These are phyloP conservation scores for Leucocoprinus sp. DNA, from an alignment of 768 basidiomycete species.

Conservation along the genomic window DNA sequence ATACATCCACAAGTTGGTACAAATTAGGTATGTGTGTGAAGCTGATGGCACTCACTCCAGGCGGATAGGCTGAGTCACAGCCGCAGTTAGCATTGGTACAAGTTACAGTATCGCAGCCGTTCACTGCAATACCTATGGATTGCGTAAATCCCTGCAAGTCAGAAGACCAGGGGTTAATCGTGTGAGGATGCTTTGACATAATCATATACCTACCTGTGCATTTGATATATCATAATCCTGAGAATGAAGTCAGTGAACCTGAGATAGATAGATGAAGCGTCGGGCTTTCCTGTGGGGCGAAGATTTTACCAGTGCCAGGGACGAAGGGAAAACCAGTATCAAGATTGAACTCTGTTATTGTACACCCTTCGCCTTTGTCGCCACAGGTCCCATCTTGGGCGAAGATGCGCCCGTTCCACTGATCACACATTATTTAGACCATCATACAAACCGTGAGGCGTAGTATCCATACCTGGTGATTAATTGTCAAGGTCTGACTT, in stretches of 20 bases:
- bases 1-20: neutral
- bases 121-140: conserved; percentile 26
- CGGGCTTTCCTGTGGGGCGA: conserved; percentile 19
- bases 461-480: conserved; percentile 17
- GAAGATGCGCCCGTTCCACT: conserved; percentile 37
- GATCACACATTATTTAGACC: neutral
- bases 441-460: neutral
- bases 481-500: conserved; percentile 22
- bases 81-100: conserved; percentile 31
- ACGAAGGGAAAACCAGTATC: too few relatives aligned
- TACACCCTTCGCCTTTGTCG: conserved; percentile 29
- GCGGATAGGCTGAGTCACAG: conserved; percentile 24
- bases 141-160: conserved; percentile 34
- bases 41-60: conserved; percentile 19
- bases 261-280: neutral
- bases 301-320: conserved; percentile 21
- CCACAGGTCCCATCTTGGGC: conserved; percentile 30
- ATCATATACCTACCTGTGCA: conserved; percentile 19
- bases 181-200: too few relatives aligned
- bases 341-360: conserved; percentile 31
- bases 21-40: neutral
- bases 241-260: neutral
- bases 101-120: conserved; percentile 30
- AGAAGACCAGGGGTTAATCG: neutral
- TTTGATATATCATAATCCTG: conserved; percentile 37